Base-by-base conservation (phyloP, 2,329 filamentous ascomycete genomes). In the Ceratocystis cacaofunesta region DNA sequence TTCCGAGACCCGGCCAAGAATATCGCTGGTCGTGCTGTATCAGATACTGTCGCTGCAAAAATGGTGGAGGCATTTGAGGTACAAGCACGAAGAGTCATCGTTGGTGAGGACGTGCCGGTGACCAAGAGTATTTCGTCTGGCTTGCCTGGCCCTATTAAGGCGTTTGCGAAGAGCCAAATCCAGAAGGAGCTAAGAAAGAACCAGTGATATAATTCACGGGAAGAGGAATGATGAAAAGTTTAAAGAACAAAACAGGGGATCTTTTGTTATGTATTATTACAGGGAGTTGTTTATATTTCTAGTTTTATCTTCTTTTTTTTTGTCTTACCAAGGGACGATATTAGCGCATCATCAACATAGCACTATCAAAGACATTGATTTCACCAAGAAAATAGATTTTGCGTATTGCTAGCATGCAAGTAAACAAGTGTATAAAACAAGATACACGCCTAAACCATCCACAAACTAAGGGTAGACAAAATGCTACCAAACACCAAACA, bases 1-100 rank as follows among this genome's bases (percentile, higher is more conserved):
- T 96, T 99, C 73, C 81, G 84, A 70, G 97, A 92, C 75, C 90
- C 92, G n/a, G 74, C 96, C 66, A 95, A 96, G 76, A 86, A 85
- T 52, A 85, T 88, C 22, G 79, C 96, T 72, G 94, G 92, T 73
- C 82, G 85, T 46, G 87, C 89, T 43, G 86, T 94, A 28, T 90
- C 90, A 69, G 87, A 90, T 41, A 90, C 89, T 76, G 85, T 96
- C 69, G 92, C 90, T 1, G 85, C 85, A 3, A 80, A 88, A 69
- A 96, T 99, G 91, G 88, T 97, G 69, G 86, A 89, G 74, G 92
- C 94, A 0, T 99, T 99, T 78, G 92, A 96, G 77, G 83, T 84
- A 75, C 81, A 89, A 72, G 91, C 94, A 5, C 78, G 78, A 72
- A 78, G 82, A 71, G 73, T 90, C 61, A 74, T 82, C 70, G 76